Evolutionary conservation across 139 green algal species (phyloP).

Genomic region (Haematococcus lacustris): DNA sequence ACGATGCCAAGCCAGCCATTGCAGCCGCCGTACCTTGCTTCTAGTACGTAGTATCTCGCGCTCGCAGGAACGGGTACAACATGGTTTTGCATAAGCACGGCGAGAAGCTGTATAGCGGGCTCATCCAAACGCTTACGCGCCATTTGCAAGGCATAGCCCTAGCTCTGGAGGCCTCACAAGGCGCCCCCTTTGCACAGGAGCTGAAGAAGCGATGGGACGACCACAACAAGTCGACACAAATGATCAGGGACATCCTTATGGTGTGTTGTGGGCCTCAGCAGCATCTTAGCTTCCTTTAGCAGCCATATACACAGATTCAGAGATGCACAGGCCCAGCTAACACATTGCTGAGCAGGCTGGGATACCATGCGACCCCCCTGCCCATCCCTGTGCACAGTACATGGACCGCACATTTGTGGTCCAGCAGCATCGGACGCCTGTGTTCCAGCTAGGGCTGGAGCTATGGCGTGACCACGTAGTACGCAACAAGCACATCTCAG

Average conservation of each 20-base stretch:
- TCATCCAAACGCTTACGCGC: constrained; percentile 61
- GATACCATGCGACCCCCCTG: too few relatives aligned
- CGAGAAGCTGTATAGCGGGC: constrained; percentile 81
- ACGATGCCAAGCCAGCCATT: too few relatives aligned
- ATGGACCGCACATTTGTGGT: constrained; percentile 97
- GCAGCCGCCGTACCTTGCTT: neutral
- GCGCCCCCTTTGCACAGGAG: constrained; percentile 76
- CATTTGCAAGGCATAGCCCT: constrained; percentile 70
- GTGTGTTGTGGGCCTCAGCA: too few relatives aligned
- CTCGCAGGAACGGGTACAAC: constrained; percentile 93
- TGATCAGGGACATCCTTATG: constrained; percentile 98
- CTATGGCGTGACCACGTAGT: constrained; percentile 89
- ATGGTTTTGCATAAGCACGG: constrained; percentile 98
- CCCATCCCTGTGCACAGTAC: constrained; percentile 80
- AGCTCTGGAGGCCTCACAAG: constrained; percentile 63
- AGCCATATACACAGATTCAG: too few relatives aligned
- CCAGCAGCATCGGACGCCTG: constrained; percentile 79
- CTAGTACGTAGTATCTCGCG: too few relatives aligned
- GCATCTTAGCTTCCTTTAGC: too few relatives aligned
- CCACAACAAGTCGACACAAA: constrained; percentile 91
- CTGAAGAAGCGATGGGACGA: constrained; percentile 81
- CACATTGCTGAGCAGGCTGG: too few relatives aligned
- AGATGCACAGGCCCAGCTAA: too few relatives aligned
- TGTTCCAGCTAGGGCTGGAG: constrained; percentile 87
- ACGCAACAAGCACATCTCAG: constrained; percentile 51